These are phyloP conservation scores for Hsuehochloa calcarea DNA, from an alignment of 176 grass and related monocot genomes.

Conservation along the genomic window DNA sequence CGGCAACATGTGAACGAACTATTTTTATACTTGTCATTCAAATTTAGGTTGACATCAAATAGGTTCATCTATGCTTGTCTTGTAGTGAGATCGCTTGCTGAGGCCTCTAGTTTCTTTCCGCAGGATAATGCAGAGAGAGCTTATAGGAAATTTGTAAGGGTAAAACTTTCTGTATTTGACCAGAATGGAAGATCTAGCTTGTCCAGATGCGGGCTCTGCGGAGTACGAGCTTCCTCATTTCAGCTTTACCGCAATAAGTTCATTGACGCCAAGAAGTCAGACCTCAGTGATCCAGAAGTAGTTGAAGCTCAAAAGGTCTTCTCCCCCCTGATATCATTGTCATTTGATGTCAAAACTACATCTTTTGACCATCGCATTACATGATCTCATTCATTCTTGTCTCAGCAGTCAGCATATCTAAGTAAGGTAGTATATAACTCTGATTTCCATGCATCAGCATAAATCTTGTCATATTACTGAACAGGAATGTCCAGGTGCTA, in stretches of 20 bases:
- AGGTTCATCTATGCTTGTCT: not conserved
- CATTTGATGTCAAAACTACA: not conserved
- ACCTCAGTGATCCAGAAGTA: conserved; percentile 42
- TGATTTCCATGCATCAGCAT: conserved; percentile 10
- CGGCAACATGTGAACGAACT: not conserved
- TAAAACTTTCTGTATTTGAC: conserved; percentile 49
- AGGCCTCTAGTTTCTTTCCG: conserved; percentile 15
- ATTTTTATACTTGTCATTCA: not conserved
- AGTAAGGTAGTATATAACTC: not conserved
- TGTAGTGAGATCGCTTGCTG: conserved; percentile 8
- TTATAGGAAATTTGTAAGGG: conserved; percentile 70
- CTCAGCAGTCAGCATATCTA: not conserved
- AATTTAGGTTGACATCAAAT: not conserved
- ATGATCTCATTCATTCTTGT: not conserved
- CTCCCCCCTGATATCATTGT: not conserved
- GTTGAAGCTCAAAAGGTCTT: conserved; percentile 64
- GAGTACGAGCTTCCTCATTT: conserved; percentile 61
- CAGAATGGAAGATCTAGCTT: conserved; percentile 48
- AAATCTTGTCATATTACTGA: conserved; percentile 23
- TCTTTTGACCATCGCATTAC: not conserved
- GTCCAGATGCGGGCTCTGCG: conserved; percentile 83
- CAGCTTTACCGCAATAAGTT: conserved; percentile 61
- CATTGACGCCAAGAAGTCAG: conserved; percentile 43
- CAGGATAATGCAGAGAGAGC: conserved; percentile 76
- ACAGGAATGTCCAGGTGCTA: conserved; percentile 79